Percentiles rank a stretch among this genome's conserved stretches.
Conservation (phyloP, 768 basidiomycete genomes). For the Scleroderma bovista region DNA sequence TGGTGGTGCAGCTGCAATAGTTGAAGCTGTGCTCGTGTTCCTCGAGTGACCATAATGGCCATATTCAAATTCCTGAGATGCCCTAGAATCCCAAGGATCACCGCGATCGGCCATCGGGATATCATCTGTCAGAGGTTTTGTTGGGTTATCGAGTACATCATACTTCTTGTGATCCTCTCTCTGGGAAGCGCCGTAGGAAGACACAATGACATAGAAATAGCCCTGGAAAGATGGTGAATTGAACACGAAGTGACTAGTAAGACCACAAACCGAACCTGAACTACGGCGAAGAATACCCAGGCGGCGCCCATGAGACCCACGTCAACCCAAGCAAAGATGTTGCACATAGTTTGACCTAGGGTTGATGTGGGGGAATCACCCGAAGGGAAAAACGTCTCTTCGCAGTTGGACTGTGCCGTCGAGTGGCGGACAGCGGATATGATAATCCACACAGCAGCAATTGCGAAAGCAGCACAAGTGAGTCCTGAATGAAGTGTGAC, state of each 20-base stretch:
- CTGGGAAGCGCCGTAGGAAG: slow-evolving; percentile 68
- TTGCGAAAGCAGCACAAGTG: slow-evolving; percentile 58
- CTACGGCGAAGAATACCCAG: slow-evolving; percentile 73
- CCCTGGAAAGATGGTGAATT: slow-evolving; percentile 32
- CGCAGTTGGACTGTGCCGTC: slow-evolving; percentile 64
- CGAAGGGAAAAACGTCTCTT: slow-evolving; percentile 47
- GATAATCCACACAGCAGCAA: slow-evolving; percentile 77
- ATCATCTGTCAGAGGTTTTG: slow-evolving; percentile 47
- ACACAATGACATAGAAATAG: slow-evolving; percentile 43
- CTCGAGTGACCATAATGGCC: slow-evolving; percentile 44
- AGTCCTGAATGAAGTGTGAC: slow-evolving; percentile 56
- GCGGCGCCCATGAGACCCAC: slow-evolving; percentile 87
- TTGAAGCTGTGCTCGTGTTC: slow-evolving; percentile 55
- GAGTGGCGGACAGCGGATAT: slow-evolving; percentile 75
- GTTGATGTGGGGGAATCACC: slow-evolving; percentile 27
- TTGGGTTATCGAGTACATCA: slow-evolving; percentile 61
- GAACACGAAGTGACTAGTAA: background rate
- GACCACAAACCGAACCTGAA: slow-evolving; percentile 54
- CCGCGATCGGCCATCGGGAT: slow-evolving; percentile 60
- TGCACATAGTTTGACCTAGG: slow-evolving; percentile 73
- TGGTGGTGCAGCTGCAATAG: slow-evolving; percentile 46
- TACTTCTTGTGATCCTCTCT: slow-evolving; percentile 79
- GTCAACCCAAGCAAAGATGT: slow-evolving; percentile 89
- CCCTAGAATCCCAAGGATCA: slow-evolving; percentile 67
- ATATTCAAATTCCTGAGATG: slow-evolving; percentile 38